Evolutionary conservation across 2,329 filamentous ascomycete species (phyloP).

Genomic region (Ceratocystis diversiconidia): DNA sequence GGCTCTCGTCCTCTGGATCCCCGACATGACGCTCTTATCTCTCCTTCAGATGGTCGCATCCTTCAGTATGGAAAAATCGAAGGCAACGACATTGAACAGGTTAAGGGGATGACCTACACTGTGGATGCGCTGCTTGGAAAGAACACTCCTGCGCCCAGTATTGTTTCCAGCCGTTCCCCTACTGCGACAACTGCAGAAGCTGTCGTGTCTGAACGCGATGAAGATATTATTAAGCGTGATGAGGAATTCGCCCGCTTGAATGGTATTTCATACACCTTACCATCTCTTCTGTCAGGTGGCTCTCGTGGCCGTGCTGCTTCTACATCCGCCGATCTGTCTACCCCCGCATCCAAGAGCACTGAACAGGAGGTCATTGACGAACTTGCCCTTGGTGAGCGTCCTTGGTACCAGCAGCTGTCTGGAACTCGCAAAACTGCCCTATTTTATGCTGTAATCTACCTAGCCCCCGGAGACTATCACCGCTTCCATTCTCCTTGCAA

Average conservation of each 20-base stretch:
- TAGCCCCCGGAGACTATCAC: slow-evolving; percentile 90
- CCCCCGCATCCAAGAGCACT: slow-evolving; percentile 61
- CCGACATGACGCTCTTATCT: slow-evolving; percentile 64
- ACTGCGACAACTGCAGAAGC: slow-evolving; percentile 8
- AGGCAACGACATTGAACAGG: slow-evolving; percentile 89
- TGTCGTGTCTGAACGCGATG: slow-evolving; percentile 30
- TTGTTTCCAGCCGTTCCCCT: slow-evolving; percentile 27
- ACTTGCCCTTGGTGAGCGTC: slow-evolving; percentile 54
- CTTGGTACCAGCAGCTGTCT: slow-evolving; percentile 57
- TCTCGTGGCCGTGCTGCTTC: slow-evolving; percentile 27
- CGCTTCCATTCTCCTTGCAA: slow-evolving; percentile 90
- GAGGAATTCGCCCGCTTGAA: slow-evolving; percentile 92
- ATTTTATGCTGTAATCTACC: slow-evolving; percentile 90
- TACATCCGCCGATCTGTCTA: slow-evolving; percentile 52
- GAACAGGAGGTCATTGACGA: slow-evolving; percentile 52
- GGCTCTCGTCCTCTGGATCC: slow-evolving; percentile 74
- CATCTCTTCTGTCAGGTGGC: slow-evolving; percentile 72
- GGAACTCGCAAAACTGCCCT: slow-evolving; percentile 45
- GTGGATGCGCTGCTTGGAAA: slow-evolving; percentile 81
- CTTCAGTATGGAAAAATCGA: slow-evolving; percentile 88
- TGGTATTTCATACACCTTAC: slow-evolving; percentile 87
- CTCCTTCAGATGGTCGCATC: slow-evolving; percentile 79
- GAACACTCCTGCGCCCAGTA: slow-evolving; percentile 40
- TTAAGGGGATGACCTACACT: slow-evolving; percentile 97
- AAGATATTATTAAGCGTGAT: slow-evolving; percentile 60